phyloP scores from a whole-genome alignment of 148 eudicot species.

The Silene uniflora region DNA sequence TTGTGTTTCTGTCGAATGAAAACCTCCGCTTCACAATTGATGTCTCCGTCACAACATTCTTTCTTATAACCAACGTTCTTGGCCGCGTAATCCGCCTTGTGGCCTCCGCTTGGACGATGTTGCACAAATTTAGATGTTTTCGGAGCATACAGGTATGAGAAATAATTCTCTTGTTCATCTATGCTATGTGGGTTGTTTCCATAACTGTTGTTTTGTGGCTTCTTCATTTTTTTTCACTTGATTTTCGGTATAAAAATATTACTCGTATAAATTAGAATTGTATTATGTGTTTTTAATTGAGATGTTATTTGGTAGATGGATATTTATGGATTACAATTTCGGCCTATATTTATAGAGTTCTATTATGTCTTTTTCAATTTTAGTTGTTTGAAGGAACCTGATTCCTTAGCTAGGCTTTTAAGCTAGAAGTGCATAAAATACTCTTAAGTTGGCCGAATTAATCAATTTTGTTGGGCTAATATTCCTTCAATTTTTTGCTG shows the following conservation, averaged over 20 bases:
- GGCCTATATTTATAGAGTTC: not conserved
- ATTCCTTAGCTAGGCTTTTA: not conserved
- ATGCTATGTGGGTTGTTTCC: not conserved
- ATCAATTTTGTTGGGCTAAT: slow-evolving; percentile 1
- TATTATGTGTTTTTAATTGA: not conserved
- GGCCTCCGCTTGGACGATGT: not conserved
- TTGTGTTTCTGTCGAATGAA: slow-evolving; percentile 24
- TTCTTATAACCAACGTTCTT: slow-evolving; percentile 8
- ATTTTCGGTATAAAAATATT: not conserved
- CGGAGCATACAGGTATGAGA: slow-evolving; percentile 22
- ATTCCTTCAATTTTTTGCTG: not conserved
- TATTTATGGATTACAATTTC: not conserved
- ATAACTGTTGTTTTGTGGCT: slow-evolving; percentile 2
- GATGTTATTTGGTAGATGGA: not conserved
- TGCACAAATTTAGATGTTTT: not conserved
- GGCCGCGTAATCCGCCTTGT: slow-evolving; percentile 3
- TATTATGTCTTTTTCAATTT: no score
- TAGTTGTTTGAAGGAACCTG: slow-evolving; percentile 5
- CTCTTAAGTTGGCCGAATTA: not conserved
- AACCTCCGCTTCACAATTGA: slow-evolving; percentile 29
- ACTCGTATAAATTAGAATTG: no score
- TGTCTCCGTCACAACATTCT: slow-evolving; percentile 16
- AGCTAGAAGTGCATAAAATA: not conserved
- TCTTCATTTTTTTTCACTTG: slow-evolving; percentile 22
- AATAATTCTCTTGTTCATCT: slow-evolving; percentile 30